phyloP scores from a whole-genome alignment of 495 filamentous ascomycete species.

The Chaetomidium leptoderma region DNA sequence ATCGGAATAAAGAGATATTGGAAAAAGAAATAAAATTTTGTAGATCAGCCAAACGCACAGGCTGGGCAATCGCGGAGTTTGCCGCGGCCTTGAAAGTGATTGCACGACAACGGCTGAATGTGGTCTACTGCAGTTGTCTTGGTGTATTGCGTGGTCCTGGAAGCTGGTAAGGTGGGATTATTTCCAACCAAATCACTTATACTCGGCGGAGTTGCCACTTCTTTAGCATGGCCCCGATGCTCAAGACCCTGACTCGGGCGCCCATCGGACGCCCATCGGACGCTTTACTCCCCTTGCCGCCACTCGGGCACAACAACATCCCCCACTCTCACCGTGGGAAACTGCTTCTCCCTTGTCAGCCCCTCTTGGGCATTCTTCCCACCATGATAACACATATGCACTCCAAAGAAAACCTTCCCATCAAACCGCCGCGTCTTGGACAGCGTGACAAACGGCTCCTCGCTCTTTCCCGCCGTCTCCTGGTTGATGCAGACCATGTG shows the following conservation, averaged over 20 bases:
- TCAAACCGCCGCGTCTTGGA: conserved; percentile 77
- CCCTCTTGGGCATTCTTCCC: conserved; percentile 24
- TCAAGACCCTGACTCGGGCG: background rate
- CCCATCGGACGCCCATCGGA: background rate
- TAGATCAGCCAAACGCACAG: background rate
- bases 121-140: background rate
- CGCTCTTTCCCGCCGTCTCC: conserved; percentile 65
- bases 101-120: background rate
- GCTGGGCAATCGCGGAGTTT: background rate
- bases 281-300: conserved; percentile 4
- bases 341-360: conserved; percentile 33
- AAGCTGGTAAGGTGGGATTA: too few relatives aligned
- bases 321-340: conserved; percentile 54
- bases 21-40: background rate
- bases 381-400: conserved; percentile 60
- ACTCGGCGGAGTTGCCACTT: background rate
- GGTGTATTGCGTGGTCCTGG: background rate
- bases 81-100: background rate
- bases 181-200: background rate
- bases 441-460: conserved; percentile 85
- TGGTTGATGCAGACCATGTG: conserved; percentile 97
- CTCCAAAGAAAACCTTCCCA: conserved; percentile 81
- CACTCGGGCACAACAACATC: conserved; percentile 42
- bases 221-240: background rate
- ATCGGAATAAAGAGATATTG: background rate